These are phyloP conservation scores for Entomortierella beljakovae DNA, from an alignment of 192 early-diverging fungal species.

Conservation along the genomic window DNA sequence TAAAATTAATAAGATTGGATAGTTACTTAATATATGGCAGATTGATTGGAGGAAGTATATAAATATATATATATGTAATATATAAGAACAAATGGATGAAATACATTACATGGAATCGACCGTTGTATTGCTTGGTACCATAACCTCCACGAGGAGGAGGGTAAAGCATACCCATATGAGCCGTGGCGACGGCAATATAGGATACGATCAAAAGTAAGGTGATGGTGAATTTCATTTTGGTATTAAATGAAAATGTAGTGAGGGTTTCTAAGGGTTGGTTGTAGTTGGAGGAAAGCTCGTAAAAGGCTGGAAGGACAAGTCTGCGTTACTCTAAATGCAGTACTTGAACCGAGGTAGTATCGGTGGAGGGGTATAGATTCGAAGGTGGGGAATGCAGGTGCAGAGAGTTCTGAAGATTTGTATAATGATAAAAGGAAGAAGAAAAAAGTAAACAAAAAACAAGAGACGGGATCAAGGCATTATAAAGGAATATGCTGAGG, in stretches of 20 bases:
- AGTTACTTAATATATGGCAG: not conserved
- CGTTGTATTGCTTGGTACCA: constrained; percentile 48
- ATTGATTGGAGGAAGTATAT: not conserved
- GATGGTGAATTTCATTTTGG: constrained; percentile 45
- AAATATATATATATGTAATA: not conserved
- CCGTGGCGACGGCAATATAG: constrained; percentile 32
- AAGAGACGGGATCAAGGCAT: too few relatives aligned
- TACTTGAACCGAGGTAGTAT: not conserved
- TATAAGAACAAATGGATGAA: not conserved
- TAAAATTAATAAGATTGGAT: not conserved
- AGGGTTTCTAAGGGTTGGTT: not conserved
- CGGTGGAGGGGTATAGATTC: not conserved
- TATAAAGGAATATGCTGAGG: too few relatives aligned
- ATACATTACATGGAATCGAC: constrained; percentile 39
- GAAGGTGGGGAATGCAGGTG: not conserved
- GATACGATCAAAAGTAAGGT: constrained; percentile 33
- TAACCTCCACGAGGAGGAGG: constrained; percentile 45
- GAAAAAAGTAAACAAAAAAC: too few relatives aligned
- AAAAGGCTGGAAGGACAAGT: not conserved
- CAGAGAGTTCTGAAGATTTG: too few relatives aligned
- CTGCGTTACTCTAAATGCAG: not conserved
- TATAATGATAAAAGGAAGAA: too few relatives aligned
- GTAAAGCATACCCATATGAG: constrained; percentile 43
- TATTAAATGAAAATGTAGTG: not conserved
- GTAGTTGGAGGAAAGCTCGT: not conserved